Evolutionary conservation across 768 basidiomycete genomes (phyloP).

Genomic region (Kondoa malvinella): DNA sequence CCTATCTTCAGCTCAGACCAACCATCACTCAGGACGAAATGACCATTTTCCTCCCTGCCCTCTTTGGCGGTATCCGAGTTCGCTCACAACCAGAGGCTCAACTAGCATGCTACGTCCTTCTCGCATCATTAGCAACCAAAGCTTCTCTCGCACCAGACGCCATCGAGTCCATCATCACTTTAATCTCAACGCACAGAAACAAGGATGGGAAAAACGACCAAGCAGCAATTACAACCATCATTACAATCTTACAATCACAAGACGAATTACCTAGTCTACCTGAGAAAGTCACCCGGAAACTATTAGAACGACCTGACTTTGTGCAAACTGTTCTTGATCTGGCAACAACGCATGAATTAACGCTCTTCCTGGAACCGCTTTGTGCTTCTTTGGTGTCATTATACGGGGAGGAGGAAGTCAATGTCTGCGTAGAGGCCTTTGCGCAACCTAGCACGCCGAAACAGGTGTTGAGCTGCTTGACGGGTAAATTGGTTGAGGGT

Average conservation of each 20-base stretch:
- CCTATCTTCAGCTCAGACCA: conserved; percentile 50
- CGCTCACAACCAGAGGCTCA: conserved; percentile 28
- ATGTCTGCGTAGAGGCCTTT: neutral
- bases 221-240: conserved; percentile 43
- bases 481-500: conserved; percentile 9
- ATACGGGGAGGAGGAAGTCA: conserved; percentile 10
- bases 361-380: neutral
- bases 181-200: conserved; percentile 32
- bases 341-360: neutral
- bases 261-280: conserved; percentile 40
- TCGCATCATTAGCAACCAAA: conserved; percentile 54
- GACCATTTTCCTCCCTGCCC: conserved; percentile 26
- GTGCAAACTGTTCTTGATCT: neutral
- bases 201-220: conserved; percentile 21
- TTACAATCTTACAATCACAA: conserved; percentile 52
- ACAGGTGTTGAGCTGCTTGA: neutral
- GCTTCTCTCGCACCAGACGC: conserved; percentile 45
- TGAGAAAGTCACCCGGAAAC: conserved; percentile 13
- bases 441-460: neutral
- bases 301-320: neutral
- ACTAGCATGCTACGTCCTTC: conserved; percentile 58
- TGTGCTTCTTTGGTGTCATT: neutral
- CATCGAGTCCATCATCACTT: conserved; percentile 47
- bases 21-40: conserved; percentile 26
- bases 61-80: conserved; percentile 23